Conservation (phyloP, 108 stramenopile species). For the Skeletonema tropicum region DNA sequence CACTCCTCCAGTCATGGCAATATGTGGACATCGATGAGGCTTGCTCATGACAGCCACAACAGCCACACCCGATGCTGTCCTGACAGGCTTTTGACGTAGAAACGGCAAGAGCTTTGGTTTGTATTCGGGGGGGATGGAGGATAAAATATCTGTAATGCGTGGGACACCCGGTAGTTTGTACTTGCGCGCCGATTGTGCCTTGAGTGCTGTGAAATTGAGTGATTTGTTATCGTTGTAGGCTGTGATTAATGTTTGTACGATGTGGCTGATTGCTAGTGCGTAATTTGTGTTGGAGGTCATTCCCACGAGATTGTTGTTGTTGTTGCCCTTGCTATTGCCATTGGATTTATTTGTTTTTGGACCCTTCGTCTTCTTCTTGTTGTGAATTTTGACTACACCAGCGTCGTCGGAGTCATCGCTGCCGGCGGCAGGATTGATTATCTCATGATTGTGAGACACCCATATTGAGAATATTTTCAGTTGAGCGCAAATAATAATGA, state of each 20-base stretch:
- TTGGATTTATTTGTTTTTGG: conserved; percentile 15
- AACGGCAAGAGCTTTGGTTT: conserved; percentile 80
- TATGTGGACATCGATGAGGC: conserved; percentile 96
- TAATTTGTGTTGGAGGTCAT: conserved; percentile 51
- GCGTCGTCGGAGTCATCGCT: conserved; percentile 29
- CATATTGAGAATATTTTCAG: neutral
- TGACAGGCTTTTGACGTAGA: conserved; percentile 91
- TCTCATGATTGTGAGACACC: neutral
- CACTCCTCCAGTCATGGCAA: conserved; percentile 92
- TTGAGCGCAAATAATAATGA: neutral
- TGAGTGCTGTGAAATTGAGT: conserved; percentile 89
- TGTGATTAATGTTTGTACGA: conserved; percentile 84
- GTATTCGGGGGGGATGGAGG: conserved; percentile 85
- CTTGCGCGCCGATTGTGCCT: conserved; percentile 76
- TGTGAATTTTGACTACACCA: conserved; percentile 47
- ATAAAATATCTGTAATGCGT: conserved; percentile 88
- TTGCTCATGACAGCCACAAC: conserved; percentile 97
- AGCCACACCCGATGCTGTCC: conserved; percentile 93
- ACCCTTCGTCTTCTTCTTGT: conserved; percentile 20
- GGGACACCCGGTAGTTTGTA: conserved; percentile 89
- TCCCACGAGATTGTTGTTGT: conserved; percentile 9
- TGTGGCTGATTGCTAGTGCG: conserved; percentile 78
- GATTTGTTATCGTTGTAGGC: conserved; percentile 82
- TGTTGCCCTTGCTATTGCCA: neutral
- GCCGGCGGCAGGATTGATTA: conserved; percentile 10